Evolutionary conservation across 192 early-diverging fungal genomes (phyloP), one percentile per base, ranked within the genome.

Genomic region (Backusella sp.): DNA sequence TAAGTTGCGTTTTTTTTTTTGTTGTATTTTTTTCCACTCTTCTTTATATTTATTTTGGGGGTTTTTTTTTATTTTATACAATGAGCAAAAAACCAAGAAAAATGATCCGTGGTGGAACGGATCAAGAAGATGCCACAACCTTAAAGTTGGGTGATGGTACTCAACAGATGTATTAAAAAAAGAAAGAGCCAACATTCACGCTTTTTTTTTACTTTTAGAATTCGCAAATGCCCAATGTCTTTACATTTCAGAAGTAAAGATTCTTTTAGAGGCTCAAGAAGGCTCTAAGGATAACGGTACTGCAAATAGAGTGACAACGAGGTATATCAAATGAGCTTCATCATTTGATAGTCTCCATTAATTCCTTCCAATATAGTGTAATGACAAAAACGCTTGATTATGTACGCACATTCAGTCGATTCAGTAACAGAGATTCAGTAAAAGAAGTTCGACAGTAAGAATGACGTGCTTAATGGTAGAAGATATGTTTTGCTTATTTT

Each of bases 311-410:
- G 89, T 76, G 35, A 87, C 82, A 75, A 85, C 79, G 65, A 74
- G 69, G 75, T 77, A 84, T 52, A 32, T 36, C 56, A 66, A 26
- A 30, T 46, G 35, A 59, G 19, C 49, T 32, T 7, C 36, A 30
- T 21, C 35, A 56, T 28, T 44, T 26, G 14, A 12, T 66, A 17
- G 9, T 30, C 26, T 3, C 52, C 26, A 42, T 72, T 32, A 26
- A 72, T 26, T 9, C 14, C 1, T 23, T 32, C 26, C 39, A 21
- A 49, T 36, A 6, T 82, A 93, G 92, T 66, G 91, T 94, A 11
- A 91, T 93, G 77, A 84, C 88, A 77, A 96, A 95, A 85, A 94
- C 95, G 0, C 81, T 95, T 23, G 94, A 93, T 72, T 96, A 98
- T 79, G 96, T 94, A 56, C 87, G 88, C 36, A 84, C 90, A 59